Percentiles rank a stretch among this genome's conserved stretches.
Evolutionary conservation across 169 alveolate species (phyloP).

Genomic region (Plasmodium berghei): DNA sequence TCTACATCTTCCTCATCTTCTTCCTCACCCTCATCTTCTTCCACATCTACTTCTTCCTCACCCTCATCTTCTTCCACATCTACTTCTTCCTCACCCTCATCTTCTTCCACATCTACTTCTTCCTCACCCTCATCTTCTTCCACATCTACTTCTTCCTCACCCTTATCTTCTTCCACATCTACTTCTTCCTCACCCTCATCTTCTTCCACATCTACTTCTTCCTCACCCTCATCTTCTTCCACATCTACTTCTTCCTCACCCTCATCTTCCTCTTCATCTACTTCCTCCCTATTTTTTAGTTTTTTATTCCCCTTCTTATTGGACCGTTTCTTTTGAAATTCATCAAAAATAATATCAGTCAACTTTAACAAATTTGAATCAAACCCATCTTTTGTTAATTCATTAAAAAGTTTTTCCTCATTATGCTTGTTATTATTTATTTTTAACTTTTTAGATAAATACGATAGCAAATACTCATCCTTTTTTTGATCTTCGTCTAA

Average conservation of each 20-base stretch:
- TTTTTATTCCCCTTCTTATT: constrained; percentile 16
- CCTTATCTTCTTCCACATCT: background rate
- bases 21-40: background rate
- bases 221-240: background rate
- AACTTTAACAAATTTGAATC: constrained; percentile 61
- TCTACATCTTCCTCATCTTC: background rate
- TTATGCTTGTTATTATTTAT: constrained; percentile 41
- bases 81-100: background rate
- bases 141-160: background rate
- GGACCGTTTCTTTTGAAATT: constrained; percentile 35
- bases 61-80: constrained; percentile 26
- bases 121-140: background rate
- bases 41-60: background rate
- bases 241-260: background rate
- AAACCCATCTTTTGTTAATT: constrained; percentile 72
- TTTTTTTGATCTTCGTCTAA: constrained; percentile 71
- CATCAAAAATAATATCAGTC: constrained; percentile 57
- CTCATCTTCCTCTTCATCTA: background rate
- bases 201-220: background rate
- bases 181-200: background rate
- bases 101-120: background rate
- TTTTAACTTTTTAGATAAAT: constrained; percentile 71
- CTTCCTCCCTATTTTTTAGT: constrained; percentile 2
- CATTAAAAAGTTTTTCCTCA: constrained; percentile 74
- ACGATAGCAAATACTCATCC: constrained; percentile 77